These are phyloP conservation scores for Seminavis robusta DNA, from an alignment of 108 stramenopile species.

Conservation along the genomic window DNA sequence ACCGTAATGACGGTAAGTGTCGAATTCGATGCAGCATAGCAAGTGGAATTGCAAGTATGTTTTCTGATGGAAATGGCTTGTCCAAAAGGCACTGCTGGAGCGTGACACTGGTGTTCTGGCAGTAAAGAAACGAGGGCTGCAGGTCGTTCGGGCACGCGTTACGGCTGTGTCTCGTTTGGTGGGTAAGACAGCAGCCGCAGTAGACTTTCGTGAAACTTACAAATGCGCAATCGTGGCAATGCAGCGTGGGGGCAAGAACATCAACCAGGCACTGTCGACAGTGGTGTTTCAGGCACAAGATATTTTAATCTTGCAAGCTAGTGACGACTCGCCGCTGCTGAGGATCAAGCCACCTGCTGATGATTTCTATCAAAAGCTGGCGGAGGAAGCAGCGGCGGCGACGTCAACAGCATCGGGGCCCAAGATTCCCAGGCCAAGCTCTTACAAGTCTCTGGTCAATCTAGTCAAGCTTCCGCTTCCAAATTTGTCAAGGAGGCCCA, in stretches of 20 bases:
- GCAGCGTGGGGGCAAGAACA: constrained; percentile 54
- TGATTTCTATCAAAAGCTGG: constrained; percentile 46
- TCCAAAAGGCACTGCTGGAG: constrained; percentile 39
- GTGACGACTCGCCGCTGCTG: constrained; percentile 72
- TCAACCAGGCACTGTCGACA: constrained; percentile 11
- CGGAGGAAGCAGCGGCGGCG: not conserved
- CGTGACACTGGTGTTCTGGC: constrained; percentile 43
- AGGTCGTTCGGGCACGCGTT: constrained; percentile 69
- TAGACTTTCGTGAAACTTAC: constrained; percentile 59
- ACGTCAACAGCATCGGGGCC: not conserved
- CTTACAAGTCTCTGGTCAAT: constrained; percentile 22
- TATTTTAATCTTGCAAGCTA: constrained; percentile 63
- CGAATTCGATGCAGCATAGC: no score
- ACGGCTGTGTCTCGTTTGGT: constrained; percentile 43
- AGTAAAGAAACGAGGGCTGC: constrained; percentile 52
- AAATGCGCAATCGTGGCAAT: constrained; percentile 73
- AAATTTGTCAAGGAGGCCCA: no score
- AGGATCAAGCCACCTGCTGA: constrained; percentile 41
- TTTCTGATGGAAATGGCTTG: not conserved
- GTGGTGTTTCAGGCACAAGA: constrained; percentile 61
- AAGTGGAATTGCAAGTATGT: not conserved
- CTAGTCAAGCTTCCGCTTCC: no score
- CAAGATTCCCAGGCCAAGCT: constrained; percentile 6
- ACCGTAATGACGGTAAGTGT: constrained; percentile 43
- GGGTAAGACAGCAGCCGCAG: constrained; percentile 46